Evolutionary conservation across 2,329 filamentous ascomycete species (phyloP), one percentile per base, ranked within the genome.

Genomic region (Neocatenulostroma microsporum): DNA sequence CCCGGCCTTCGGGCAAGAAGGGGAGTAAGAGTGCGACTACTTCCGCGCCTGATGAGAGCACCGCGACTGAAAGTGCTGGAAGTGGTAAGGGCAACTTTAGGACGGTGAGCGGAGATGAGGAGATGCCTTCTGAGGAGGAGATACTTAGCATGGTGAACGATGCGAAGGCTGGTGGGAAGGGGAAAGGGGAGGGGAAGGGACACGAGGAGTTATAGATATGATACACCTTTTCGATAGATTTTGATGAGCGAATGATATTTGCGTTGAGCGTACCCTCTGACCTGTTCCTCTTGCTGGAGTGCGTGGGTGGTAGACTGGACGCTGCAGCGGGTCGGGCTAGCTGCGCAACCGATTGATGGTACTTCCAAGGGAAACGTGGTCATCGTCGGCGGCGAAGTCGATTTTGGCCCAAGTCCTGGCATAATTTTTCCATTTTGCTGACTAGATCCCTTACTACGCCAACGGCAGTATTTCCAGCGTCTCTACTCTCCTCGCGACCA

Each of bases 31-130:
- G 55, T 10, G 21, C 14, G 41, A 21, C 39, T 19, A 44, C 41
- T 28, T 14, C 39, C 30, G 18, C 28, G 14, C 49, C 37, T 21
- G 34, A 19, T 37, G 40, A 21, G 43, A 51, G 36, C 50, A 56
- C 42, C 49, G 57, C 27, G 51, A 57, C 34, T 44, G 61, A 40
- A 39, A n/a, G n/a, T n/a, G 54, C 37, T 46, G 54, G 39, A 17
- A 28, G 33, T 15, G 39, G 34, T 24, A 30, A 45, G 37, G 30
- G 42, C 13, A 35, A 40, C 31, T 32, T 45, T 14, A 40, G 47
- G 11, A 48, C 37, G 9, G 23, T 50, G 14, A 40, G 32, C 11
- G 30, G 41, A 17, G 46, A 40, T 18, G 48, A 49, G 9, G 44
- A 52, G 39, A 46, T 49, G 48, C 46, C 46, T 17, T 48, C 23